Base-by-base conservation (phyloP, 192 early-diverging fungal species). In the Linnemannia exigua region DNA sequence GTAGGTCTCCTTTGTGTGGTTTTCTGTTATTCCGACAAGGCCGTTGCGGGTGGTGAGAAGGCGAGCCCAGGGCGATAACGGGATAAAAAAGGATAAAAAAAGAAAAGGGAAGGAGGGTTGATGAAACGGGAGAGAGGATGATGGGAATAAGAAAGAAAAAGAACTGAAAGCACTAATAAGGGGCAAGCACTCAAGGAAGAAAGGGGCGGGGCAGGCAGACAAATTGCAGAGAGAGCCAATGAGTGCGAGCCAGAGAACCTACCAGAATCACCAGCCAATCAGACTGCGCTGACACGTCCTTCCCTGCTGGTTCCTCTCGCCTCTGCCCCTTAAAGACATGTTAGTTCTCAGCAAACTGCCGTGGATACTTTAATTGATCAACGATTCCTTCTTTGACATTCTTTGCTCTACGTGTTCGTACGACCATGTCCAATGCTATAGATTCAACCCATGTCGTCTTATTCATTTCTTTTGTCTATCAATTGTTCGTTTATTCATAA, bases 241-340 rank as follows among this genome's bases (percentile, higher is more conserved):
- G 70, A 72, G 70, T 47, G 58, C 58, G 58, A 63, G 58, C 58
- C 58, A 63, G 58, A 63, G 58, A 63, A 63, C 58, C 58, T 63
- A 63, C 28, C 58, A 63, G 58, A 63, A 1, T 33, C 25, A 28
- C n/a, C 28, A 63, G 58, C 58, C 58, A 63, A 63, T 63, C 25
- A 63, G 28, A 63, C 25, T 63, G 58, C 28, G 58, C 58, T 63
- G 58, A 63, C 58, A 63, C 58, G 58, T 63, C 41, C 41, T 44
- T 44, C 9, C 5, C 41, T 44, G 41, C 41, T 44, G 41, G 41
- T 2, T 58, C 54, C 54, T 58, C 25, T 58, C 54, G 3, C 9
- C 41, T 6, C 41, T 44, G 9, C 41, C 41, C 41, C 41, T 44
- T 44, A 44, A n/a, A n/a, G n/a, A 44, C 41, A 44, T 44, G n/a